Conservation (phyloP, 2,329 filamentous ascomycete species). For the Aspergillus spinulosporus region DNA sequence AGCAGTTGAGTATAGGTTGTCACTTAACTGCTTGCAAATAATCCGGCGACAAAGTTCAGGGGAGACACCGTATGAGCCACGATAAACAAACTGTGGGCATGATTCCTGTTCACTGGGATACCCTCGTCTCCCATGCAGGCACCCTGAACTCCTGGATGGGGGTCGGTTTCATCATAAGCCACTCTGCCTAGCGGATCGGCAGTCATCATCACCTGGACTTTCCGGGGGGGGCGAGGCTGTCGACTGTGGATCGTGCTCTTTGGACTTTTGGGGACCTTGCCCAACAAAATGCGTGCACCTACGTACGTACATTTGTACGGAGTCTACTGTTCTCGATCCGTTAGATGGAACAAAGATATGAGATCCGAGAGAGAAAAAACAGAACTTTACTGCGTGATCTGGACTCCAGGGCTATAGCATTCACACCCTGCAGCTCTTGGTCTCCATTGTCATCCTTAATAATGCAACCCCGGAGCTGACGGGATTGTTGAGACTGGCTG, state of each 20-base stretch:
- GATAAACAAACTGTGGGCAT: not conserved
- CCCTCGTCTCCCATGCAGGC: constrained; percentile 25
- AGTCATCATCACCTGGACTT: constrained; percentile 15
- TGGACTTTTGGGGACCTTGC: not conserved
- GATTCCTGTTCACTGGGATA: constrained; percentile 18
- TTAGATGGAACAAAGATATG: constrained; percentile 5
- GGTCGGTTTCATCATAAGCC: constrained; percentile 8
- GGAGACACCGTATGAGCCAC: not conserved
- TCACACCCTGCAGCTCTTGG: constrained; percentile 13
- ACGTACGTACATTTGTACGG: not conserved
- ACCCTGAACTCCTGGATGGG: constrained; percentile 19
- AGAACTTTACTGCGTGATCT: not conserved
- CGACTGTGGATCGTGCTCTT: constrained; percentile 12
- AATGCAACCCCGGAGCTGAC: constrained; percentile 18
- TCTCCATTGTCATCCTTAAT: not conserved
- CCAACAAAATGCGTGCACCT: not conserved
- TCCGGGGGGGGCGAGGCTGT: constrained; percentile 6
- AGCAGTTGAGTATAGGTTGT: not conserved
- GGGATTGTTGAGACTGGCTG: constrained; percentile 19
- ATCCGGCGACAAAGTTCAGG: not conserved
- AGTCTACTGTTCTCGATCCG: not conserved
- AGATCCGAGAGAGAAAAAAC: constrained; percentile 1
- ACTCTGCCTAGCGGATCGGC: constrained; percentile 12
- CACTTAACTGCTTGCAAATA: not conserved
- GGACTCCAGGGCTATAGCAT: constrained; percentile 3